Conservation (phyloP, 352 stramenopile species). For the Phytophthora tubulina region DNA sequence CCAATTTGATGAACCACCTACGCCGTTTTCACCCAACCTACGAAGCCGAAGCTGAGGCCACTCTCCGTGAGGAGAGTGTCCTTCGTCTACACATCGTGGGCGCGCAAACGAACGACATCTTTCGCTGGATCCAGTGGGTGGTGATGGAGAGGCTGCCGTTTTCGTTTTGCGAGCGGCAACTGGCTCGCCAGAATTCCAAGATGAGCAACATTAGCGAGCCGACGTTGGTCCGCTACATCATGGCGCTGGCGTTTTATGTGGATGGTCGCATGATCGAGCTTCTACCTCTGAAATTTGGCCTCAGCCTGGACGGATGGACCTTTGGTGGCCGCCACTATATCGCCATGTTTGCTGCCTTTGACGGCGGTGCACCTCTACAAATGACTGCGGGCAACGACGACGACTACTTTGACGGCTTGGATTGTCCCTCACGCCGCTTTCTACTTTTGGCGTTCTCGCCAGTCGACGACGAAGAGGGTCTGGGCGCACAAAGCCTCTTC, state of each 20-base stretch:
- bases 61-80: background rate
- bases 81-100: slow-evolving; percentile 1
- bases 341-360: too few species aligned
- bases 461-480: slow-evolving; percentile 17
- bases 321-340: too few species aligned
- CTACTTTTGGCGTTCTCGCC: slow-evolving; percentile 16
- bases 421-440: background rate
- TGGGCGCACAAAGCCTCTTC: slow-evolving; percentile 17
- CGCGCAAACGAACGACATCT: background rate
- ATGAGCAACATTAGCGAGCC: background rate
- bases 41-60: background rate
- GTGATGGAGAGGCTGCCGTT: background rate
- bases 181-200: background rate
- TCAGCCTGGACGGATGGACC: too few species aligned
- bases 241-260: background rate
- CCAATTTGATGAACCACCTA: slow-evolving; percentile 1
- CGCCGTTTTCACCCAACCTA: background rate
- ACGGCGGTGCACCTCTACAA: too few species aligned
- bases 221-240: background rate
- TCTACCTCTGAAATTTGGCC: too few species aligned
- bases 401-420: background rate
- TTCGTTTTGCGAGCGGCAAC: background rate
- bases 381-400: background rate
- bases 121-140: background rate
- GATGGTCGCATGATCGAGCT: background rate